phyloP scores from a whole-genome alignment of 495 filamentous ascomycete species.

The Chaetomium cochliodes region DNA sequence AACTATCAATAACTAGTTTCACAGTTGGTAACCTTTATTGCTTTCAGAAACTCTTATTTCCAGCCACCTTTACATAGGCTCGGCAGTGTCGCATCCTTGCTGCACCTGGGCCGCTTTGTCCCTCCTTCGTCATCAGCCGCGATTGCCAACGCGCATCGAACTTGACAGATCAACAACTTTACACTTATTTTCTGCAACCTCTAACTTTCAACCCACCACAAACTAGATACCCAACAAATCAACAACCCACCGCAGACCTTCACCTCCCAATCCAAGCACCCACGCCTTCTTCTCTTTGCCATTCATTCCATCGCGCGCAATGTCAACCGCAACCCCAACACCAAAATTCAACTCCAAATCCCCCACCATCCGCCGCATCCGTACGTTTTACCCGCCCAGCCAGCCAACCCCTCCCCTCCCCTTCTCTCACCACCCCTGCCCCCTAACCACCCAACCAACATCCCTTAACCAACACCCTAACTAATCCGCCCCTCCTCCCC shows the following conservation, averaged over 20 bases:
- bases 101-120: conserved; percentile 22
- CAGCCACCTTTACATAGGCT: not conserved
- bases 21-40: no score
- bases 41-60: not conserved
- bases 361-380: conserved; percentile 75
- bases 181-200: not conserved
- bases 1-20: no score
- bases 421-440: conserved; percentile 10
- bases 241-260: not conserved
- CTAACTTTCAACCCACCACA: not conserved
- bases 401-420: conserved; percentile 9
- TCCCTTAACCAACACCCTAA: conserved; percentile 6
- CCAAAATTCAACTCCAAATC: conserved; percentile 70
- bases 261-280: not conserved
- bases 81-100: conserved; percentile 9
- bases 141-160: not conserved
- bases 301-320: not conserved
- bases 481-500: conserved; percentile 27
- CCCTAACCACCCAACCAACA: conserved; percentile 11
- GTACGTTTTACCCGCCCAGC: conserved; percentile 41
- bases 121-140: conserved; percentile 11
- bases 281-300: not conserved
- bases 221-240: not conserved
- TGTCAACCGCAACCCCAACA: conserved; percentile 35
- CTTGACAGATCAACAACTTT: not conserved